Percentiles rank a stretch among this genome's conserved stretches.
phyloP scores from a whole-genome alignment of 164 flowering plant species.

The Chloranthus sessilifolius region DNA sequence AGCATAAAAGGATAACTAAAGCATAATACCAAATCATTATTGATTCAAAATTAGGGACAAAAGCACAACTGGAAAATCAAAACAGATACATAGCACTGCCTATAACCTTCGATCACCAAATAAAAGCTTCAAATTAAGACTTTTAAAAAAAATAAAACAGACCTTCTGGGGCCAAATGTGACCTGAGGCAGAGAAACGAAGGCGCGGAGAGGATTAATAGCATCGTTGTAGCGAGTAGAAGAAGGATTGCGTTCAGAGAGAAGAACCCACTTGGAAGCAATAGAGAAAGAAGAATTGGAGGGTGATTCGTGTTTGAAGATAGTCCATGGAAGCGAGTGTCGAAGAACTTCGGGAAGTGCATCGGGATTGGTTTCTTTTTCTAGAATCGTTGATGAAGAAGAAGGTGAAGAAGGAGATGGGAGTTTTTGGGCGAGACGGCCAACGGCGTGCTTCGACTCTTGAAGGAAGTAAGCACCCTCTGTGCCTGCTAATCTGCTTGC shows the following conservation, averaged over 20 bases:
- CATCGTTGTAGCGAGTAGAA: conserved; percentile 38
- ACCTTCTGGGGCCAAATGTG: conserved; percentile 78
- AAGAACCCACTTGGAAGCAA: conserved; percentile 56
- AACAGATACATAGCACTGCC: too few relatives aligned
- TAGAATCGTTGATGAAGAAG: conserved; percentile 5
- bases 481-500: conserved; percentile 76
- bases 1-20: too few relatives aligned
- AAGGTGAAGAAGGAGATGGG: conserved; percentile 15
- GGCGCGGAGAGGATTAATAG: conserved; percentile 64
- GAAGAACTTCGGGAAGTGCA: conserved; percentile 76
- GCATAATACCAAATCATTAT: too few relatives aligned
- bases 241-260: conserved; percentile 19
- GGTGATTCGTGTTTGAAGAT: conserved; percentile 19
- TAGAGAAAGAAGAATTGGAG: conserved; percentile 31
- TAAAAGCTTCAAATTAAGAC: not conserved
- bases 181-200: conserved; percentile 76
- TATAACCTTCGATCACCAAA: too few relatives aligned
- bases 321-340: conserved; percentile 68
- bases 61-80: too few relatives aligned
- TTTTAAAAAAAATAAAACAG: not conserved
- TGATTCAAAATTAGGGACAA: too few relatives aligned
- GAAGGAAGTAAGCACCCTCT: conserved; percentile 73
- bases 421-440: conserved; percentile 40
- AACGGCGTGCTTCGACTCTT: conserved; percentile 81
- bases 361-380: conserved; percentile 40